Evolutionary conservation across 2,329 filamentous ascomycete genomes (phyloP).

Genomic region (Bipolaris bicolor): DNA sequence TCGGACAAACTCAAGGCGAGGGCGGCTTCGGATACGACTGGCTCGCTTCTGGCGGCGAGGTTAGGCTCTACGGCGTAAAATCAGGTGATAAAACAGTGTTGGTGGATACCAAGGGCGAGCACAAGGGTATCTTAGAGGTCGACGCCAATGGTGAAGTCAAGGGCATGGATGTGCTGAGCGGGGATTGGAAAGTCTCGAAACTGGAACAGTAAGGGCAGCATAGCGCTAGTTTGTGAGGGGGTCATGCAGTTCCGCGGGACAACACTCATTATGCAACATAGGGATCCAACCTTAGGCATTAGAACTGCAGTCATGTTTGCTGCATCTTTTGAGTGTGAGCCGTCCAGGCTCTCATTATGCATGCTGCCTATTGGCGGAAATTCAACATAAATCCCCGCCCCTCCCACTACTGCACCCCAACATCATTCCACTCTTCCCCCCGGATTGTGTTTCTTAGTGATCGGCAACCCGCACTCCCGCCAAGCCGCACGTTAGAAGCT

Average conservation of each 20-base stretch:
- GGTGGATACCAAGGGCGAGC: slow-evolving; percentile 43
- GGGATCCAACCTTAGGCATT: neutral
- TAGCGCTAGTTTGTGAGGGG: slow-evolving; percentile 2
- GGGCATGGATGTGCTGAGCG: slow-evolving; percentile 37
- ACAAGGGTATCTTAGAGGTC: slow-evolving; percentile 40
- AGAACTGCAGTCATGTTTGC: slow-evolving; percentile 8
- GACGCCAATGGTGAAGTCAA: slow-evolving; percentile 36
- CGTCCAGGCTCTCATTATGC: neutral
- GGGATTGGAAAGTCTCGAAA: slow-evolving; percentile 45
- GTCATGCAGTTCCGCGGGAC: neutral
- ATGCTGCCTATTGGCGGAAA: slow-evolving; percentile 33
- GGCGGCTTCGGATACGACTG: slow-evolving; percentile 52
- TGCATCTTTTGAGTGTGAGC: slow-evolving; percentile 5
- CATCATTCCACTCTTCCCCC: slow-evolving; percentile 18
- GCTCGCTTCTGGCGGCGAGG: slow-evolving; percentile 46
- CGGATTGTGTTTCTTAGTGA: slow-evolving; percentile 18
- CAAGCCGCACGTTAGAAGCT: slow-evolving; percentile 7
- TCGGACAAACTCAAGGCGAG: slow-evolving; percentile 49
- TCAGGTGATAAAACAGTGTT: slow-evolving; percentile 43
- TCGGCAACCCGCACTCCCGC: slow-evolving; percentile 16
- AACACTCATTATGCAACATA: neutral
- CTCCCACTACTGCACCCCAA: slow-evolving; percentile 29
- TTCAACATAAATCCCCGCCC: slow-evolving; percentile 21
- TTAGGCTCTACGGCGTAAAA: slow-evolving; percentile 48
- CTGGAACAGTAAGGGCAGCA: slow-evolving; percentile 29